phyloP scores from a whole-genome alignment of 2,329 filamentous ascomycete species.

The Nemania diffusa region DNA sequence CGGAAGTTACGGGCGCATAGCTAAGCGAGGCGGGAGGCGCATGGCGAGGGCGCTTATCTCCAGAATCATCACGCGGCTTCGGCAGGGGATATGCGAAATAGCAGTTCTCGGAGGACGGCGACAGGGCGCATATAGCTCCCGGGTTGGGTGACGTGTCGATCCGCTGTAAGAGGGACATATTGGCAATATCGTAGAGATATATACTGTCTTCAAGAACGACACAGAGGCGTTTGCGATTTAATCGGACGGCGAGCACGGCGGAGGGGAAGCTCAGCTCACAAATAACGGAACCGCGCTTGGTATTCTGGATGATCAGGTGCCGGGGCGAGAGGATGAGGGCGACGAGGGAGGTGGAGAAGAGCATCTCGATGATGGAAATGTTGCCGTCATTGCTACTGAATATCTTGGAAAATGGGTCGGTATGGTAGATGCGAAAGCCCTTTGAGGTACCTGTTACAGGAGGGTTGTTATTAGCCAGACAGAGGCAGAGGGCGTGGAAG shows the following conservation, averaged over 20 bases:
- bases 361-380: slow-evolving; percentile 96
- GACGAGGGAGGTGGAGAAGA: slow-evolving; percentile 97
- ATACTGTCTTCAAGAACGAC: slow-evolving; percentile 96
- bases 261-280: slow-evolving; percentile 99
- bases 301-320: slow-evolving; percentile 95
- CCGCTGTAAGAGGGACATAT: slow-evolving; percentile 94
- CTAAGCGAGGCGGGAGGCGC: slow-evolving; percentile 79
- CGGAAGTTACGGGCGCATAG: slow-evolving; percentile 84
- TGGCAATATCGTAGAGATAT: slow-evolving; percentile 98
- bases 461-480: slow-evolving; percentile 5
- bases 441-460: slow-evolving; percentile 78
- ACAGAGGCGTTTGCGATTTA: slow-evolving; percentile 93
- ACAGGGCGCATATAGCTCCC: slow-evolving; percentile 88
- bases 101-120: slow-evolving; percentile 94
- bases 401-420: slow-evolving; percentile 93
- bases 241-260: slow-evolving; percentile 90
- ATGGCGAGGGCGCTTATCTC: slow-evolving; percentile 75
- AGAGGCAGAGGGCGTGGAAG: slow-evolving; percentile 3
- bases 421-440: slow-evolving; percentile 96
- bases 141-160: slow-evolving; percentile 96
- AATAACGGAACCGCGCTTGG: slow-evolving; percentile 85
- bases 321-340: slow-evolving; percentile 92
- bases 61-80: slow-evolving; percentile 70
- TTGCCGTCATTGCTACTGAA: slow-evolving; percentile 96
- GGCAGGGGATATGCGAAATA: slow-evolving; percentile 95